These are phyloP conservation scores for Chrysoporthe cubensis DNA, from an alignment of 2,329 filamentous ascomycete species.

Conservation along the genomic window DNA sequence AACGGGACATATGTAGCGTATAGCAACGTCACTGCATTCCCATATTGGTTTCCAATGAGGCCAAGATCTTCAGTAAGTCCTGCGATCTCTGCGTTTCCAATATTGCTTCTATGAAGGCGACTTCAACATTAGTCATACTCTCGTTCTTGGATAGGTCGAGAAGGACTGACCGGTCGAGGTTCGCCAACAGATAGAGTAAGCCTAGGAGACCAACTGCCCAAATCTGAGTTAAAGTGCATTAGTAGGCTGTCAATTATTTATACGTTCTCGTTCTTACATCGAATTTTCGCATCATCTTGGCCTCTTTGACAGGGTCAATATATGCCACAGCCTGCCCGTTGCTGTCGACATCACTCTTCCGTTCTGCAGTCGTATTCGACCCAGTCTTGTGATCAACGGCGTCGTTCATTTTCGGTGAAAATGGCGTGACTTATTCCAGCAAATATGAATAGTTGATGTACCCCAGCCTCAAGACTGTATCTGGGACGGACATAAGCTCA, in stretches of 20 bases:
- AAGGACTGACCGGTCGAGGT: conserved; percentile 31
- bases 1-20: conserved; percentile 41
- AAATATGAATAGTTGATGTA: not conserved
- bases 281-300: conserved; percentile 26
- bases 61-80: conserved; percentile 31
- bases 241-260: not conserved
- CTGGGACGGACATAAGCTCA: not conserved
- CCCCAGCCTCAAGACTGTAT: not conserved
- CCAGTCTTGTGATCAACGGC: not conserved
- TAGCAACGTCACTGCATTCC: conserved; percentile 40
- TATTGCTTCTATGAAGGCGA: conserved; percentile 29
- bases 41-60: conserved; percentile 34
- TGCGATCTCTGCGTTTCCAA: conserved; percentile 34
- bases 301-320: conserved; percentile 25
- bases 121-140: not conserved
- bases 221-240: conserved; percentile 1
- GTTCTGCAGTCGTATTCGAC: not conserved
- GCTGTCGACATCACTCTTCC: not conserved
- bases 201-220: conserved; percentile 23
- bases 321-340: not conserved
- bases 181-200: conserved; percentile 31
- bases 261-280: conserved; percentile 10
- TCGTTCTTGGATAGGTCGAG: not conserved
- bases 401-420: not conserved
- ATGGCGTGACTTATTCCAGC: not conserved